phyloP scores from a whole-genome alignment of 2,329 filamentous ascomycete genomes.

The Teratosphaeria viscida region DNA sequence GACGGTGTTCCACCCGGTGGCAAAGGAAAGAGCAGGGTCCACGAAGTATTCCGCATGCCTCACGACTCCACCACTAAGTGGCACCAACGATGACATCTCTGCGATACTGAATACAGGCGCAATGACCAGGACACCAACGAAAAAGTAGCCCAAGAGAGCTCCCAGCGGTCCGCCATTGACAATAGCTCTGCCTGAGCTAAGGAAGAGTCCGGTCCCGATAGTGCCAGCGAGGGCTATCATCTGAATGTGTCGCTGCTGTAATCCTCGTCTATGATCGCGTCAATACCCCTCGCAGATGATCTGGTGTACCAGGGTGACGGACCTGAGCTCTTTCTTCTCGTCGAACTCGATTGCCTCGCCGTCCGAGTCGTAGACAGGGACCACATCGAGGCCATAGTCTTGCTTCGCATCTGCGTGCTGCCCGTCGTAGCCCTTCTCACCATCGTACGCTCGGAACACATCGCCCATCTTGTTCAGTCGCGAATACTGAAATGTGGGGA shows the following conservation, averaged over 20 bases:
- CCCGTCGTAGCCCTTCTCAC: not conserved
- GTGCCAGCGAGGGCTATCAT: slow-evolving; percentile 27
- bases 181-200: slow-evolving; percentile 26
- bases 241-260: slow-evolving; percentile 29
- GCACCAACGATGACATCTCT: slow-evolving; percentile 29
- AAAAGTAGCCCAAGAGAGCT: slow-evolving; percentile 26
- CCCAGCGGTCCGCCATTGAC: slow-evolving; percentile 13
- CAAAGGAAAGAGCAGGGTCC: slow-evolving; percentile 26
- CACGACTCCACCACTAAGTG: slow-evolving; percentile 29
- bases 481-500: not conserved
- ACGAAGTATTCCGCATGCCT: slow-evolving; percentile 28
- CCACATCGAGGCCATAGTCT: slow-evolving; percentile 5
- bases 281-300: not conserved
- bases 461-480: not conserved
- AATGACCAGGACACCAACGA: slow-evolving; percentile 26
- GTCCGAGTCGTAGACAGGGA: slow-evolving; percentile 8
- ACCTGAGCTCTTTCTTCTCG: slow-evolving; percentile 14
- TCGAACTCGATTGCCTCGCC: slow-evolving; percentile 10
- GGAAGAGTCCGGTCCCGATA: slow-evolving; percentile 25
- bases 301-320: not conserved
- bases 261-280: slow-evolving; percentile 16
- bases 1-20: slow-evolving; percentile 27
- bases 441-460: not conserved
- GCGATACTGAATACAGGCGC: slow-evolving; percentile 27
- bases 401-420: not conserved